Evolutionary conservation across 2,329 filamentous ascomycete species (phyloP).

Genomic region (Botryotinia globosa): DNA sequence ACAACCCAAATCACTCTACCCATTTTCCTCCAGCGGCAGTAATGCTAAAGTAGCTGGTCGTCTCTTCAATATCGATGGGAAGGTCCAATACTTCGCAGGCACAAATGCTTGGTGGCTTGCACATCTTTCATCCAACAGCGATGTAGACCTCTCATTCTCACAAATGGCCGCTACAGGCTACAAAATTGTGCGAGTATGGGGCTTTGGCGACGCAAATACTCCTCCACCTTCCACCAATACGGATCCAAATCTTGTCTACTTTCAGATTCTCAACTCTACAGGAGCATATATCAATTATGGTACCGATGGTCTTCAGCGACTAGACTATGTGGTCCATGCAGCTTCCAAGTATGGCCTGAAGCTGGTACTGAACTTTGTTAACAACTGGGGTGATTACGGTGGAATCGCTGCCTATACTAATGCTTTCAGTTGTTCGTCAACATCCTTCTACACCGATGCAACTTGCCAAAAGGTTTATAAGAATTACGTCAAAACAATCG

Average conservation of each 20-base stretch:
- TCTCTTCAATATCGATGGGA: constrained; percentile 44
- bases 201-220: constrained; percentile 31
- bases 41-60: constrained; percentile 34
- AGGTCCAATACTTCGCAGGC: constrained; percentile 50
- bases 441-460: constrained; percentile 55
- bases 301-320: constrained; percentile 57
- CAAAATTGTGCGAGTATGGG: constrained; percentile 60
- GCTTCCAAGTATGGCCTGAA: constrained; percentile 60
- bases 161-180: constrained; percentile 43
- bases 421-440: constrained; percentile 52
- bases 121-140: constrained; percentile 51
- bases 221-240: constrained; percentile 22
- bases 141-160: constrained; percentile 46
- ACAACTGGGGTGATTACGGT: constrained; percentile 67
- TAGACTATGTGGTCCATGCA: constrained; percentile 60
- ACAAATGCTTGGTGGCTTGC: constrained; percentile 57
- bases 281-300: constrained; percentile 61
- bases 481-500: constrained; percentile 57
- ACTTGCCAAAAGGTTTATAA: constrained; percentile 54
- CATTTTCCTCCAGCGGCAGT: constrained; percentile 2
- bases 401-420: constrained; percentile 58
- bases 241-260: constrained; percentile 45
- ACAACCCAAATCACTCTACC: constrained; percentile 1
- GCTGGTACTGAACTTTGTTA: constrained; percentile 62
- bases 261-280: constrained; percentile 45